A percentile compares a stretch with the other conserved stretches of the same genome.
phyloP scores from a whole-genome alignment of 148 eudicot species.

The Cornus kousa region DNA sequence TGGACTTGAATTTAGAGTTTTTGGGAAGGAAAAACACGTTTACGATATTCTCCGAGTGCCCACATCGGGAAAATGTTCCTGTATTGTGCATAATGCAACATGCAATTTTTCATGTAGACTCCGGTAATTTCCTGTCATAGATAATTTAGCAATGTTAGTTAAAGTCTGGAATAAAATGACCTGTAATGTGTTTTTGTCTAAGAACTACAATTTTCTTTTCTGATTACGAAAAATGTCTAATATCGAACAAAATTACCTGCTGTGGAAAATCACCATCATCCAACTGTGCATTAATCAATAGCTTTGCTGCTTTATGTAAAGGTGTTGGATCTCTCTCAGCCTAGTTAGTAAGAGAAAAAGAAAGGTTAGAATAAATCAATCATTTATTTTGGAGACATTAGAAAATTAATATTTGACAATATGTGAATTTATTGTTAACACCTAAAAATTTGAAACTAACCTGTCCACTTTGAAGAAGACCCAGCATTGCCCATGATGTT shows the following conservation, averaged over 20 bases:
- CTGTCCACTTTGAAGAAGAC: constrained; percentile 28
- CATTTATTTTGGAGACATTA: not conserved
- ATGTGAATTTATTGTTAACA: no score
- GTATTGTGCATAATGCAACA: constrained; percentile 49
- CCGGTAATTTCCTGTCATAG: constrained; percentile 45
- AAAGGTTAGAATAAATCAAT: not conserved
- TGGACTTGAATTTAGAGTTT: not conserved
- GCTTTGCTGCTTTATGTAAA: constrained; percentile 47
- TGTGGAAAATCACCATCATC: constrained; percentile 53
- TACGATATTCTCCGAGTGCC: constrained; percentile 54
- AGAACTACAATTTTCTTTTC: not conserved
- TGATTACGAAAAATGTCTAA: not conserved
- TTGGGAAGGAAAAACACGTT: constrained; percentile 25
- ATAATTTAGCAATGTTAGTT: not conserved
- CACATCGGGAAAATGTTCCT: constrained; percentile 52
- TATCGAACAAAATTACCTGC: constrained; percentile 23
- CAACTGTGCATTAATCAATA: constrained; percentile 49
- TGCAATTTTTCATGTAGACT: constrained; percentile 52
- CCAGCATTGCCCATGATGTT: constrained; percentile 37
- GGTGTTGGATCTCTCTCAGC: constrained; percentile 47
- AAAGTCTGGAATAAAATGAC: no score
- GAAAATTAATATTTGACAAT: no score
- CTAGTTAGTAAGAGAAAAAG: constrained; percentile 7
- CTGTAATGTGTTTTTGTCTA: no score
- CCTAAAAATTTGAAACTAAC: not conserved